A percentile compares a stretch with the other conserved stretches of the same genome.
These are phyloP conservation scores for Lactarius indigo DNA, from an alignment of 768 basidiomycete species.

Conservation along the genomic window DNA sequence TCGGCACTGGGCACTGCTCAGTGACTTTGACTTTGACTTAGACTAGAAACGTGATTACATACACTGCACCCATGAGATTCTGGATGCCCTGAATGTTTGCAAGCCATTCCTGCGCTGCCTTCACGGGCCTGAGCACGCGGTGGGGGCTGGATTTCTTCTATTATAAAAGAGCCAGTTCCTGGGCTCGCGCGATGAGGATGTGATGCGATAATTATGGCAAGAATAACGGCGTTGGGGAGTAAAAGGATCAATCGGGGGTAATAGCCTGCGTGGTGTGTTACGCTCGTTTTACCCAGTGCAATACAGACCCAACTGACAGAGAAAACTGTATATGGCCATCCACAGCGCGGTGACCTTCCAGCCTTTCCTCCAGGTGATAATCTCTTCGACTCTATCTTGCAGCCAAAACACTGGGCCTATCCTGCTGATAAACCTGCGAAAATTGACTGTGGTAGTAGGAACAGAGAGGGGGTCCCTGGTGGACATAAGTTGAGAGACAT, in stretches of 20 bases:
- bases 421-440: slow-evolving; percentile 73
- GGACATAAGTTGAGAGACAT: slow-evolving; percentile 43
- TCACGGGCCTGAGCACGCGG: slow-evolving; percentile 45
- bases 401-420: slow-evolving; percentile 85
- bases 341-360: slow-evolving; percentile 70
- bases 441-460: slow-evolving; percentile 73
- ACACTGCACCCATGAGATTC: slow-evolving; percentile 86
- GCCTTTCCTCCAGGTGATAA: slow-evolving; percentile 76
- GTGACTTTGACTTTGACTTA: not conserved
- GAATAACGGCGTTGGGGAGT: slow-evolving; percentile 59
- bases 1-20: slow-evolving; percentile 51
- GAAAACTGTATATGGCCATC: slow-evolving; percentile 72
- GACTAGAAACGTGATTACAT: slow-evolving; percentile 32
- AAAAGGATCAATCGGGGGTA: slow-evolving; percentile 71
- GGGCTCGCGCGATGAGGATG: slow-evolving; percentile 44
- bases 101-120: slow-evolving; percentile 75
- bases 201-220: slow-evolving; percentile 62
- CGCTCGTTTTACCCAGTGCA: not conserved
- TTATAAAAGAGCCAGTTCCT: not conserved
- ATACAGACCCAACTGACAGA: slow-evolving; percentile 53
- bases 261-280: slow-evolving; percentile 48
- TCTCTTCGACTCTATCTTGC: slow-evolving; percentile 83
- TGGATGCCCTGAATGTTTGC: slow-evolving; percentile 88
- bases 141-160: slow-evolving; percentile 31
- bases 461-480: slow-evolving; percentile 70